These are phyloP conservation scores for Liquidambar formosana DNA, from an alignment of 164 flowering plant genomes.

Conservation along the genomic window DNA sequence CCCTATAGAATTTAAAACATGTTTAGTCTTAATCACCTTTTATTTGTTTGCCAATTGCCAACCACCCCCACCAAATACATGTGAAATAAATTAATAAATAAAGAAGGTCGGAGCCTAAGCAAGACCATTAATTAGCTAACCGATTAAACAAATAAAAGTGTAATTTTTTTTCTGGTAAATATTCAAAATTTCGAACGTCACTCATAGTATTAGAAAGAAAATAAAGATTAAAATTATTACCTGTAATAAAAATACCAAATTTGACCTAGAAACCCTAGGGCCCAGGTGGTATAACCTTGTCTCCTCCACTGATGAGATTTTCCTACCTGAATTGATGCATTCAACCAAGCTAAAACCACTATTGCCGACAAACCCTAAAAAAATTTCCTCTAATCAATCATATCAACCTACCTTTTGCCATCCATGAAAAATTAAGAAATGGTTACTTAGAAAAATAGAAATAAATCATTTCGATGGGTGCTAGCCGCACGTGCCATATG, in stretches of 20 bases:
- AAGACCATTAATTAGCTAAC: conserved; percentile 10
- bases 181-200: neutral
- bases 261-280: neutral
- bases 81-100: neutral
- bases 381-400: conserved; percentile 15
- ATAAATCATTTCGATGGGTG: conserved; percentile 1
- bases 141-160: conserved; percentile 1
- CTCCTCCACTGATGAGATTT: conserved; percentile 8
- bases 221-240: no score
- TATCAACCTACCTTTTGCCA: conserved; percentile 12
- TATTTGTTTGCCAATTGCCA: conserved; percentile 1
- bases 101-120: neutral
- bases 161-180: neutral
- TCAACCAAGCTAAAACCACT: conserved; percentile 10
- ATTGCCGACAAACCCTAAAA: conserved; percentile 26
- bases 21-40: neutral
- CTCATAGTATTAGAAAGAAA: neutral
- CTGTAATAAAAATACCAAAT: no score
- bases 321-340: conserved; percentile 35
- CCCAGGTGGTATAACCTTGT: conserved; percentile 19
- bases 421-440: conserved; percentile 10
- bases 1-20: neutral
- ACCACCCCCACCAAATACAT: conserved; percentile 19
- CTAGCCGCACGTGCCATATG: conserved; percentile 17
- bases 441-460: neutral